These are phyloP conservation scores for Artemisia argyi DNA, from an alignment of 129 eudicot genomes.

Conservation along the genomic window DNA sequence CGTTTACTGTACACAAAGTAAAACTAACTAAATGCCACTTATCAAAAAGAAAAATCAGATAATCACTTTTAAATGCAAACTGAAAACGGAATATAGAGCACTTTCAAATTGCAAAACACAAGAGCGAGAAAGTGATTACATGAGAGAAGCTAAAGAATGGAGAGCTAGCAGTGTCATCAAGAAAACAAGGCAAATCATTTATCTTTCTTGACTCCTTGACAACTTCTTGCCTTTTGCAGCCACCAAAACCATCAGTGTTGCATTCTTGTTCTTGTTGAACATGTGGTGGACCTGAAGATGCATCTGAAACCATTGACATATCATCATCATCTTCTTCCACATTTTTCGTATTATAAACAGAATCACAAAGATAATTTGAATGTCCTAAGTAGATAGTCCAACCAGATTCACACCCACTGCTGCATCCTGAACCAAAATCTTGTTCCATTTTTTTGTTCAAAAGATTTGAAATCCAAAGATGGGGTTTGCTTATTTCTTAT, in stretches of 20 bases:
- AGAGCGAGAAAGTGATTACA: slow-evolving; percentile 30
- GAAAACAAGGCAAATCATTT: slow-evolving; percentile 36
- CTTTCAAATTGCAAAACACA: too few relatives aligned
- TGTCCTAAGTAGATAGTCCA: slow-evolving; percentile 70
- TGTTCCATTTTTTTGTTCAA: slow-evolving; percentile 22
- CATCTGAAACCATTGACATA: slow-evolving; percentile 76
- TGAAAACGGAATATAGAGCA: too few relatives aligned
- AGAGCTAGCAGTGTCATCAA: slow-evolving; percentile 73
- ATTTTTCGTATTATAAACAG: neutral
- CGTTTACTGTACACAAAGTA: too few relatives aligned
- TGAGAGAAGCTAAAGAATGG: slow-evolving; percentile 38
- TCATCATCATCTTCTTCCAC: slow-evolving; percentile 52
- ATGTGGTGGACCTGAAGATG: slow-evolving; percentile 73
- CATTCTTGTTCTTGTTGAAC: slow-evolving; percentile 28
- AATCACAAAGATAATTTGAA: slow-evolving; percentile 32
- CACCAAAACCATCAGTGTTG: neutral
- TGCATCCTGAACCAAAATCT: slow-evolving; percentile 42
- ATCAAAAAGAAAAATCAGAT: neutral
- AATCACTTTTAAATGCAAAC: neutral
- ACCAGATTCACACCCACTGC: slow-evolving; percentile 77
- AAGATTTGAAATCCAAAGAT: slow-evolving; percentile 8
- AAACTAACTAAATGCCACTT: too few relatives aligned
- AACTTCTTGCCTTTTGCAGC: neutral
- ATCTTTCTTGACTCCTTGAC: slow-evolving; percentile 14
- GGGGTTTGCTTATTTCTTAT: slow-evolving; percentile 1